phyloP scores from a whole-genome alignment of 1,139 yeast species.

The Candida sp. region DNA sequence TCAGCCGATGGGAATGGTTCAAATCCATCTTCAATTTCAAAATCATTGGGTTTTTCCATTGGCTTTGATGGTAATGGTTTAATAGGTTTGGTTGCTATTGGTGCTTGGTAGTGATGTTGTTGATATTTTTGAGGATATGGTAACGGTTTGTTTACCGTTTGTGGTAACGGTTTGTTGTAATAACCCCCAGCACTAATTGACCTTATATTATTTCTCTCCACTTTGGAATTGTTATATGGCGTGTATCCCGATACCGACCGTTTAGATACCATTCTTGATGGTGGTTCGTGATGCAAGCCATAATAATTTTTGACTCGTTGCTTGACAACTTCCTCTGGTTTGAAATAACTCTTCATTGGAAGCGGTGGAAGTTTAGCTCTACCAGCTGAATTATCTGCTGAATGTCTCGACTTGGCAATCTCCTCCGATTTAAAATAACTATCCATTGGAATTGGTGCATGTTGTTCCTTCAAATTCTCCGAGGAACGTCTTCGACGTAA shows the following conservation, averaged over 20 bases:
- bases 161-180: background rate
- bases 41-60: background rate
- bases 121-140: background rate
- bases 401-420: background rate
- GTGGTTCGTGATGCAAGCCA: background rate
- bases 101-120: background rate
- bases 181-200: background rate
- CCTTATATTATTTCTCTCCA: background rate
- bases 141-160: background rate
- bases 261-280: background rate
- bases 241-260: background rate
- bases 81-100: background rate
- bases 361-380: no score
- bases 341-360: background rate
- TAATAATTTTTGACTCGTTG: background rate
- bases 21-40: slow-evolving; percentile 1
- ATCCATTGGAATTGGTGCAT: background rate
- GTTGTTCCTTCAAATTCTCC: background rate
- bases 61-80: background rate
- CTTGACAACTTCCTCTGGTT: background rate
- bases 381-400: no score
- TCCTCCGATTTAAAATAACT: background rate
- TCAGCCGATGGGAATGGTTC: background rate
- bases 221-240: background rate
- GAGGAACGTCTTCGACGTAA: background rate